Conservation (phyloP, 495 filamentous ascomycete genomes). For the Coniosporium apollinis region DNA sequence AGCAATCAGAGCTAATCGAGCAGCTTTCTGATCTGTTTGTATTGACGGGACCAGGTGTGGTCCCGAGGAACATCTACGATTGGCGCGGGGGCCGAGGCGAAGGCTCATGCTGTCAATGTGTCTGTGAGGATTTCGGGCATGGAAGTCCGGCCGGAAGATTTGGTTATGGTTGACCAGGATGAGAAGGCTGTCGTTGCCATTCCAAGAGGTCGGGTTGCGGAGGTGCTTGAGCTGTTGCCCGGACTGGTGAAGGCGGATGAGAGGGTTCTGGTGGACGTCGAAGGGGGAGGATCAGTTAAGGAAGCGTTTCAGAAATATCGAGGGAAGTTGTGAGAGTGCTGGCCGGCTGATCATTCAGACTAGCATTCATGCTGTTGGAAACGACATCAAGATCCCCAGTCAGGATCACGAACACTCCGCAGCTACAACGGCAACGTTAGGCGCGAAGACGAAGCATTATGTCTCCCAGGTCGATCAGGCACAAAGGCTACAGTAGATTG, state of each 20-base stretch:
- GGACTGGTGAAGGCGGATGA: slow-evolving; percentile 41
- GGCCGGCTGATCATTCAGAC: no score
- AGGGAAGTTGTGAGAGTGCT: slow-evolving; percentile 27
- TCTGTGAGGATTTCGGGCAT: slow-evolving; percentile 33
- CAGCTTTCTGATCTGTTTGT: no score
- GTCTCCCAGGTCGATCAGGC: no score
- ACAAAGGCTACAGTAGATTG: no score
- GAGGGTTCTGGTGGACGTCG: slow-evolving; percentile 41
- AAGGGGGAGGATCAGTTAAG: slow-evolving; percentile 34
- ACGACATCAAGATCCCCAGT: no score
- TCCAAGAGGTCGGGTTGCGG: slow-evolving; percentile 26
- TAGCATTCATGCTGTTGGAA: no score
- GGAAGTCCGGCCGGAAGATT: slow-evolving; percentile 36
- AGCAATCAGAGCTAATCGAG: no score
- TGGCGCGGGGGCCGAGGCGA: slow-evolving; percentile 42
- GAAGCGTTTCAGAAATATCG: slow-evolving; percentile 37
- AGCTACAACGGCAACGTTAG: no score
- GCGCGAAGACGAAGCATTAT: no score
- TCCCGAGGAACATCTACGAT: slow-evolving; percentile 38
- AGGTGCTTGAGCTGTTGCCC: slow-evolving; percentile 29
- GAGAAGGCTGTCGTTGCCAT: slow-evolving; percentile 46
- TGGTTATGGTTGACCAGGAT: slow-evolving; percentile 42
- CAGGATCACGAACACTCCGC: no score
- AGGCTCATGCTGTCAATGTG: slow-evolving; percentile 36
- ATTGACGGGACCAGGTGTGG: slow-evolving; percentile 35